Evolutionary conservation across 495 filamentous ascomycete species (phyloP), one percentile per base, ranked within the genome.

Genomic region (Diplogelasinospora grovesii): DNA sequence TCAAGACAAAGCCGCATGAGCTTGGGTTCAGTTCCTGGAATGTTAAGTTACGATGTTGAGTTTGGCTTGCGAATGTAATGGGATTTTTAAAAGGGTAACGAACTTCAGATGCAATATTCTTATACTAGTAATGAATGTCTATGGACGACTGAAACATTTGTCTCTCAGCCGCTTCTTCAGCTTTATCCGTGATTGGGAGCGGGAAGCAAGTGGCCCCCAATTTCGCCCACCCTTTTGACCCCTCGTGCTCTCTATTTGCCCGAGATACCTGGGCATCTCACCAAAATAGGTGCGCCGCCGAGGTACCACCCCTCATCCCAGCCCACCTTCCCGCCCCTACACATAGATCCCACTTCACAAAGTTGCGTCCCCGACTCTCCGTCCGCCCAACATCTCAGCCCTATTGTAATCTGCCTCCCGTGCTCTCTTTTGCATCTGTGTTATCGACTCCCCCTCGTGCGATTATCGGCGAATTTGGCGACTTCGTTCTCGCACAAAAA

Each of bases 361-460:
- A 44, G 32, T 35, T 45, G 44, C 40, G 39, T 37, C 46, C 50
- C 42, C 38, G 27, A 33, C 39, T 46, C 39, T 27, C 42, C 51
- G 42, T 43, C 45, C 52, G 46, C 55, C 48, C 55, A 58, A 55
- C 52, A 26, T 21, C 36, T 57, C 51, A 54, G 54, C 54, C 54
- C 48, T 57, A 54, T n/a, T n/a, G n/a, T n/a, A n/a, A n/a, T 39
- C 41, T 48, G 31, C 20, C 31, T 32, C 13, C 22, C 14, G 23
- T 20, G 6, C 22, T 43, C 3, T 11, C 8, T 8, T 38, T 34
- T 36, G 10, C 29, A 25, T 39, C n/a, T 21, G 9, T 23, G 18
- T 29, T 21, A 22, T 29, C 28, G 9, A 27, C n/a, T 34, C 28
- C 16, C 18, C 41, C 22, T 22, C 34, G n/a, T n/a, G n/a, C n/a